These are phyloP conservation scores for Phaeodactylum tricornutum DNA, from an alignment of 108 stramenopile genomes.

Conservation along the genomic window DNA sequence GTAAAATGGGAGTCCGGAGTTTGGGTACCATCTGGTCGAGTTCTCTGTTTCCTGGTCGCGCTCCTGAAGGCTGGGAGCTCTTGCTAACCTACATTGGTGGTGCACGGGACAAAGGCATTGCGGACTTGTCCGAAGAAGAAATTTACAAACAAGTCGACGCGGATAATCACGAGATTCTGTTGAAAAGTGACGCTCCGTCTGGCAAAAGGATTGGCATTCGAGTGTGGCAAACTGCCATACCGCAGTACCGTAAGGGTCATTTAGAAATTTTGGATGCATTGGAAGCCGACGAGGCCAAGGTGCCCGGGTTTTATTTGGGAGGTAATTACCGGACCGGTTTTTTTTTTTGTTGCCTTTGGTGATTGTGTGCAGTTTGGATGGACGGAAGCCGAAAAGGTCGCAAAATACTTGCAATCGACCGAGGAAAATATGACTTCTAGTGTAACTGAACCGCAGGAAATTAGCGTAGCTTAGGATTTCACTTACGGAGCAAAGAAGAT, in stretches of 20 bases:
- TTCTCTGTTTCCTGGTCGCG: constrained; percentile 88
- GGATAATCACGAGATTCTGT: constrained; percentile 72
- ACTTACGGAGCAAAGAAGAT: no score
- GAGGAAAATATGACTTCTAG: no score
- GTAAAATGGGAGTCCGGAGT: constrained; percentile 77
- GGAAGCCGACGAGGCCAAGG: constrained; percentile 33
- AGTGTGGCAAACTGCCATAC: constrained; percentile 93
- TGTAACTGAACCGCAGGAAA: no score
- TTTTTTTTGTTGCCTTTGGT: constrained; percentile 91
- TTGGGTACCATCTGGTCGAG: constrained; percentile 92
- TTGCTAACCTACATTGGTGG: constrained; percentile 95
- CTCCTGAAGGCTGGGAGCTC: constrained; percentile 79
- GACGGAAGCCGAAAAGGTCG: constrained; percentile 70
- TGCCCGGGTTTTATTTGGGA: constrained; percentile 71
- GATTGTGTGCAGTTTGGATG: constrained; percentile 93
- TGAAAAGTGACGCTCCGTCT: constrained; percentile 68
- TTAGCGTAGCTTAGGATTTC: no score
- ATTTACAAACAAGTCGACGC: constrained; percentile 82
- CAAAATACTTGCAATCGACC: constrained; percentile 4
- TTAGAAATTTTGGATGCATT: constrained; percentile 50
- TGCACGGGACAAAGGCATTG: constrained; percentile 81
- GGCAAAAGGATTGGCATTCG: constrained; percentile 79
- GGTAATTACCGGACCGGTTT: constrained; percentile 92
- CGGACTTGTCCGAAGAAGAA: constrained; percentile 70
- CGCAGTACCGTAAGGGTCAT: constrained; percentile 85